Evolutionary conservation across 169 alveolate genomes (phyloP), one percentile per base, ranked within the genome.

Genomic region (Plasmodium yoelii): DNA sequence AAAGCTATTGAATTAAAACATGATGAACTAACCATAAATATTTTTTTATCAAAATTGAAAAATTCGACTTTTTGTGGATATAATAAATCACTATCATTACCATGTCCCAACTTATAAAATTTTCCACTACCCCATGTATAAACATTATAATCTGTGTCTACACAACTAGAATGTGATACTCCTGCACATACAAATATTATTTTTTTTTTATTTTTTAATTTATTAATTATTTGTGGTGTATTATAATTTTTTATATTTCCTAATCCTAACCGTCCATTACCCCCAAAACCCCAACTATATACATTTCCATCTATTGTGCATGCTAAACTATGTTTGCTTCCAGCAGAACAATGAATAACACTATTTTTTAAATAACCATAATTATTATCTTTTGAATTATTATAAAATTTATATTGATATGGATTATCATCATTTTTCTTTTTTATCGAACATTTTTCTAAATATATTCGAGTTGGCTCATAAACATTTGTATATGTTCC

Each of bases 81-180:
- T 34, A 55, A 18, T 49, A 65, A 53, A 67, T 82, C 90, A 9
- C 9, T 68, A 22, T 82, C 84, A 82, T 67, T 55, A 6, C 80
- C 89, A 82, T 93, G 97, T 0, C 98, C 98, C 2, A 96, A 95
- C 28, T 94, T 92, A 19, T 95, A 97, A 46, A 93, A 94, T 55
- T 88, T 90, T 0, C 97, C 95, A 64, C 87, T 87, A 3, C 98
- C 98, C 97, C 97, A 96, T 18, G 98, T 96, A 74, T 93, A 96
- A 10, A 96, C 94, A 46, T 88, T 73, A 15, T 97, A 96, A 39
- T 71, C 88, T 18, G 96, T 57, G 77, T 96, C 98, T 44, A 96
- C 65, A 72, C 98, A 95, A 1, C 97, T 97, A 56, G 97, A 93
- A 70, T 96, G 98, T 0, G 97, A 67, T 39, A 95, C 96, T 0